Percentiles rank a stretch among this genome's conserved stretches.
These are phyloP conservation scores for Populus hybrid DNA, from an alignment of 441 rosid genomes.

Conservation along the genomic window DNA sequence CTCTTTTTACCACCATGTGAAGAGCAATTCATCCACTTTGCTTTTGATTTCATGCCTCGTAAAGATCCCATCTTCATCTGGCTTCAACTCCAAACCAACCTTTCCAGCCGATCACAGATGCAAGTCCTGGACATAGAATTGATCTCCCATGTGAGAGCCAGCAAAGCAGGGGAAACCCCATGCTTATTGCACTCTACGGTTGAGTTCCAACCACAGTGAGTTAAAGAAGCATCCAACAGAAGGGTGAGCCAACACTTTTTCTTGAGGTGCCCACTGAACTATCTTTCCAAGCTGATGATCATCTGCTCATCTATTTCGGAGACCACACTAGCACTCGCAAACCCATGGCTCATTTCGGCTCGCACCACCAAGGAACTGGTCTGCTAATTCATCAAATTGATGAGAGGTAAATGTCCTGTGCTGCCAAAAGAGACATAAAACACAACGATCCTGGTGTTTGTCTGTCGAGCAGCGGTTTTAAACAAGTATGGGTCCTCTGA, in stretches of 20 bases:
- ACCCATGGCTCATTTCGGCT: slow-evolving; percentile 4
- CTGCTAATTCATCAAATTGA: slow-evolving; percentile 59
- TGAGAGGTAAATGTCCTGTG: slow-evolving; percentile 41
- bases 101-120: slow-evolving; percentile 21
- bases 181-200: background rate
- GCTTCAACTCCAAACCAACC: slow-evolving; percentile 14
- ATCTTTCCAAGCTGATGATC: slow-evolving; percentile 31
- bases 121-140: slow-evolving; percentile 21
- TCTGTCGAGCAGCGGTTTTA: slow-evolving; percentile 64
- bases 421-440: slow-evolving; percentile 68
- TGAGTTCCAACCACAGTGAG: slow-evolving; percentile 66
- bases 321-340: slow-evolving; percentile 31
- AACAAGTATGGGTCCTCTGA: slow-evolving; percentile 37
- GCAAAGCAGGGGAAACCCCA: slow-evolving; percentile 27
- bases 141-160: slow-evolving; percentile 27
- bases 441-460: slow-evolving; percentile 48
- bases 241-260: slow-evolving; percentile 53
- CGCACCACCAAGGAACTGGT: slow-evolving; percentile 61
- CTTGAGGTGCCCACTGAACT: slow-evolving; percentile 65
- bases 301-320: slow-evolving; percentile 39
- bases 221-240: slow-evolving; percentile 52
- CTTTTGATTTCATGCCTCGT: slow-evolving; percentile 15
- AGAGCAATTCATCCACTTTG: slow-evolving; percentile 11
- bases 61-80: slow-evolving; percentile 7
- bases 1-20: slow-evolving; percentile 1